Percentiles rank a stretch among this genome's conserved stretches.
These are phyloP conservation scores for Aspergillus sergii DNA, from an alignment of 2,329 filamentous ascomycete genomes.

Conservation along the genomic window DNA sequence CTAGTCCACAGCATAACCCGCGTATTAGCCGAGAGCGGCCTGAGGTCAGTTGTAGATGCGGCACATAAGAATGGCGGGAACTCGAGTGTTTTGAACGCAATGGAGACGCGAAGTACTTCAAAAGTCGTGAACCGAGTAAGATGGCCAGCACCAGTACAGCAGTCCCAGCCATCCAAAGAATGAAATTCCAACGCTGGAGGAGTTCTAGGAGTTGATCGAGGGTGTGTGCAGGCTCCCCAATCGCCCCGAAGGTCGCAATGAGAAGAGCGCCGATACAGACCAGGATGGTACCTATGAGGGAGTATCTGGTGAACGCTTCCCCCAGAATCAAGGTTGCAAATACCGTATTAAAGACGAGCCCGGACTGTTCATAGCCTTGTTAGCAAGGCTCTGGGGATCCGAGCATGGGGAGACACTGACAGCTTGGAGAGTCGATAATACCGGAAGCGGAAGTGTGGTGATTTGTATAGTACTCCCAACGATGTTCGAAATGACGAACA, in stretches of 20 bases:
- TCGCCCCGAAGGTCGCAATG: constrained; percentile 91
- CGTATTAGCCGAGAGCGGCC: constrained; percentile 73
- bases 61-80: constrained; percentile 49
- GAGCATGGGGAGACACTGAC: constrained; percentile 39
- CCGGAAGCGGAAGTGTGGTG: constrained; percentile 88
- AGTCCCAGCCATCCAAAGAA: constrained; percentile 87
- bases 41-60: constrained; percentile 45
- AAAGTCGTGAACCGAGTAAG: constrained; percentile 58
- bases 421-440: constrained; percentile 92
- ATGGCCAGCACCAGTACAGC: constrained; percentile 71
- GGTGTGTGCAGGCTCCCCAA: constrained; percentile 88
- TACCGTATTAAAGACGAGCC: constrained; percentile 97
- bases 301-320: constrained; percentile 93
- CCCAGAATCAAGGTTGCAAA: constrained; percentile 90
- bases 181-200: constrained; percentile 72
- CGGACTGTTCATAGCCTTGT: constrained; percentile 58
- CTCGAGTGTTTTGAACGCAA: constrained; percentile 34
- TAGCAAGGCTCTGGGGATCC: constrained; percentile 11
- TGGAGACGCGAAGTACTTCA: constrained; percentile 42
- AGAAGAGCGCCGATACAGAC: constrained; percentile 86
- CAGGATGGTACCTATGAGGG: constrained; percentile 83
- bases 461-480: constrained; percentile 97
- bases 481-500: constrained; percentile 94
- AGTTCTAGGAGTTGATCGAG: constrained; percentile 78
- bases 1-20: constrained; percentile 83